Evolutionary conservation across 2,329 filamentous ascomycete genomes (phyloP), one percentile per base, ranked within the genome.

Genomic region (Ophiostoma populinum): DNA sequence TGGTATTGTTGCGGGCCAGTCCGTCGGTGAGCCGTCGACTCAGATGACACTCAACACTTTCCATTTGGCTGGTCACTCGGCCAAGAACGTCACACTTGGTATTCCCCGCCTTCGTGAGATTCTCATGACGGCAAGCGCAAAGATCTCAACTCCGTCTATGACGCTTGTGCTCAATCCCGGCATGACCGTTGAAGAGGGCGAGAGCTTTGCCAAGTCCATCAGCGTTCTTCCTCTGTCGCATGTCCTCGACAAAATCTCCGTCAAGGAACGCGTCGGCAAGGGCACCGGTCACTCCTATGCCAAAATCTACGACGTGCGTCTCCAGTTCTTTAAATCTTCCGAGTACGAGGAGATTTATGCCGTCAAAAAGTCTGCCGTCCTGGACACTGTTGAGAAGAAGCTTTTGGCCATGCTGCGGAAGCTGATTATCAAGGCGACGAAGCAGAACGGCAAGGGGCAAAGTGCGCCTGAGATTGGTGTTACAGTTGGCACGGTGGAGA

Each of bases 11-110:
- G 92, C 92, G 34, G 86, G 86, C 8, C 90, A 98, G 57, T 95
- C 87, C 21, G 76, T 98, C 27, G 90, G 90, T 51, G 92, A 98
- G 52, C 90, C 92, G 7, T 94, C 86, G 3, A 98, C 90, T 9
- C 90, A 98, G 55, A 98, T 98, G 92, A 98, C 92, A 7, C 63
- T 98, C 37, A 98, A 98, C 59, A 98, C 92, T 19, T 98, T 98
- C 71, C 90, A 98, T 69, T 81, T 98, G 70, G 90, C 90, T 55
- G 90, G 90, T 51, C 87, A 95, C 63, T 86, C 90, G 15, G 79
- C 90, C 20, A 95, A 94, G 66, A 98, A 98, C 68, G 92, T 98
- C 51, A 98, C 90, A 1, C 70, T 94, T 15, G 90, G 90, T 81
- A 95, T 98, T 51, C 90, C 90, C 40, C 83, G 90, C 59, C 68